Conservation (phyloP, 768 basidiomycete species). For the Xerocomellus intermedius region DNA sequence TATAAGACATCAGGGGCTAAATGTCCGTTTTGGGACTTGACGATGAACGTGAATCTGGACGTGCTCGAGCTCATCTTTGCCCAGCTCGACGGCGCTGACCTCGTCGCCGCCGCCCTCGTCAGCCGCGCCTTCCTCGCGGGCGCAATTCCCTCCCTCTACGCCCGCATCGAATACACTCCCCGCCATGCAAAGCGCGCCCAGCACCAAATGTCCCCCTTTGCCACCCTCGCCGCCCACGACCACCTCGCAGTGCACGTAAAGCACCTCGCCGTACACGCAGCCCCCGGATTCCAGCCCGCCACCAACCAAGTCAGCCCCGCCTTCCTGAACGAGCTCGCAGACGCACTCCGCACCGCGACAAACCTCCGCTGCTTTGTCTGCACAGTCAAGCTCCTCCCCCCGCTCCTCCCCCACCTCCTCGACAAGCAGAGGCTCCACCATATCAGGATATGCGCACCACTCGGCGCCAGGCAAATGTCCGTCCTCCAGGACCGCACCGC, state of each 20-base stretch:
- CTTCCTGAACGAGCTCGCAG: conserved; percentile 54
- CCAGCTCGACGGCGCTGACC: conserved; percentile 49
- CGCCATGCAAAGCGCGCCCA: conserved; percentile 54
- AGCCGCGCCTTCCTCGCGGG: conserved; percentile 64
- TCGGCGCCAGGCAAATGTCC: conserved; percentile 51
- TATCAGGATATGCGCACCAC: conserved; percentile 49
- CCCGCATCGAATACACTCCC: conserved; percentile 51
- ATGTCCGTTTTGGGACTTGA: conserved; percentile 17
- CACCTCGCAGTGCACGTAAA: conserved; percentile 58
- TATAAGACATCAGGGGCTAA: conserved; percentile 5
- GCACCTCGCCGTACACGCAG: conserved; percentile 52
- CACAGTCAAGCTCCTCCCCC: conserved; percentile 43
- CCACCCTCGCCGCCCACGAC: conserved; percentile 50
- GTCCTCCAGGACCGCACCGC: conserved; percentile 40
- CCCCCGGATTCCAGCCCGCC: conserved; percentile 41
- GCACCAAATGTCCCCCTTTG: conserved; percentile 59
- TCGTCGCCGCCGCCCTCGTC: conserved; percentile 61
- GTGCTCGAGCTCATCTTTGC: conserved; percentile 68
- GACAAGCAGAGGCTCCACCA: conserved; percentile 44
- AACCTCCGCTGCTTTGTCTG: conserved; percentile 61
- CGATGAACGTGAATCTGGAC: conserved; percentile 68
- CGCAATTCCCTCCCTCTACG: conserved; percentile 62
- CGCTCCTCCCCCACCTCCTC: conserved; percentile 48
- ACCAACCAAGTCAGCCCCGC: conserved; percentile 33
- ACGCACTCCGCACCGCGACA: conserved; percentile 45